Base-by-base conservation (phyloP, 2,329 filamentous ascomycete species). In the Paramyrothecium roridum region DNA sequence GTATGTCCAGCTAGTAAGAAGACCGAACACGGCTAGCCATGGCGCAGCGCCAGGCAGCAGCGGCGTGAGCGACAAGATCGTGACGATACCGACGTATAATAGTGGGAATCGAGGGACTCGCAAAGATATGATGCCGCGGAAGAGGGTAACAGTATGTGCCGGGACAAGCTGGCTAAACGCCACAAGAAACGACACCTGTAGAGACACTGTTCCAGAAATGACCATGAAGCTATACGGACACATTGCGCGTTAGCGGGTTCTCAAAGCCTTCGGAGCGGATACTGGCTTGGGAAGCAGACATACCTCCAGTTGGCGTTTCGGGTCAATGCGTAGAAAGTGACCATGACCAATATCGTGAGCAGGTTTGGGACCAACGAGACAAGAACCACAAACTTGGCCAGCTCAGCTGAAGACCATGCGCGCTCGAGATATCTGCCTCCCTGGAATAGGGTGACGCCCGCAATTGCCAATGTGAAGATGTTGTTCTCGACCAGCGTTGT, bases 111-210 rank as follows among this genome's bases (percentile, higher is more conserved):
- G 78, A 19, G 85, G 85, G 54, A 99, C 92, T 63, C 93, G 90
- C 71, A 98, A 86, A 57, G 95, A 96, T 56, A 98, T 71, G 58
- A 96, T 77, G 60, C 92, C 92, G 61, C 89, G 89, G 77, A 96
- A 93, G 56, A 99, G 84, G 4, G 93, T 95, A 53, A 98, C 93
- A 12, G 95, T 99, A 73, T 99, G 95, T 59, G 96, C 93, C 21
- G 95, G 95, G 37, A 98, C 89, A 51, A 99, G 90, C 74, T 99
- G 95, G 76, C 96, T 98, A 76, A 98, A 96, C 54, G 93, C 91
- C 65, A 98, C 91, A 58, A 99, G 89, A 77, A 98, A 98, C 58
- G 90, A 88, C 49, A 95, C 92, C 73, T 97, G 93, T 56, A 97
- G 80, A 17, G 93, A 87, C 60, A 96, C 88, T 54, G 92, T 93